Percentiles rank a stretch among this genome's conserved stretches.
Evolutionary conservation across 768 basidiomycete genomes (phyloP).

Genomic region (Mycena vitilis): DNA sequence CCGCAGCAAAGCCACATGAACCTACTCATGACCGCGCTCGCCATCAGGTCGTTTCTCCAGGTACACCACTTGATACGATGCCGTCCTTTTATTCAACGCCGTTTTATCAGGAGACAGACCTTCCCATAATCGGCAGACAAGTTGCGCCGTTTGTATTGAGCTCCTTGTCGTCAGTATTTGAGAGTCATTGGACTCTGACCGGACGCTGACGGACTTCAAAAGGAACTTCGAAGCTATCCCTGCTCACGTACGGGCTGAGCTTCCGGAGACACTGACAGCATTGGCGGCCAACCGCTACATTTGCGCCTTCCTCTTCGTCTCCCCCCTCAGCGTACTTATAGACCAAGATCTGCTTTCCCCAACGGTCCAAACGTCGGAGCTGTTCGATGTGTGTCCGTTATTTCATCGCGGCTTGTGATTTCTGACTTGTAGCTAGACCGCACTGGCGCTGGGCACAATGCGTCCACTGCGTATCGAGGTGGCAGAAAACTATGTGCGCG

Average conservation of each 20-base stretch:
- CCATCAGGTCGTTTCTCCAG: no score
- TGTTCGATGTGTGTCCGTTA: background rate
- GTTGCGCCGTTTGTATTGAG: no score
- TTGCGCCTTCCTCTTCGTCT: conserved; percentile 1
- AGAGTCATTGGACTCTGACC: no score
- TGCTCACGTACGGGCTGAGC: no score
- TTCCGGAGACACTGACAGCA: background rate
- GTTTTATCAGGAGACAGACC: background rate
- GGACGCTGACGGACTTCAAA: no score
- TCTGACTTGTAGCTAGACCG: background rate
- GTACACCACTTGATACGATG: no score
- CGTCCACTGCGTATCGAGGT: background rate
- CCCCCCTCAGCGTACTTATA: background rate
- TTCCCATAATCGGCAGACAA: no score
- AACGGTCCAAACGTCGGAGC: background rate
- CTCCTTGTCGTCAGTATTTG: no score
- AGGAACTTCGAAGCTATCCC: no score
- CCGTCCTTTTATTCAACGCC: background rate
- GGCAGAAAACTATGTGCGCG: conserved; percentile 9
- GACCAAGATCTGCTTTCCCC: background rate
- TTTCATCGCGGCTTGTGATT: background rate
- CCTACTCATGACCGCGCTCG: no score
- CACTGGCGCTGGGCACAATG: background rate
- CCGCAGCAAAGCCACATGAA: background rate
- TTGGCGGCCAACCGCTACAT: background rate